Evolutionary conservation across 768 basidiomycete species (phyloP), one percentile per base, ranked within the genome.

Genomic region (Rhizopogon rudus): DNA sequence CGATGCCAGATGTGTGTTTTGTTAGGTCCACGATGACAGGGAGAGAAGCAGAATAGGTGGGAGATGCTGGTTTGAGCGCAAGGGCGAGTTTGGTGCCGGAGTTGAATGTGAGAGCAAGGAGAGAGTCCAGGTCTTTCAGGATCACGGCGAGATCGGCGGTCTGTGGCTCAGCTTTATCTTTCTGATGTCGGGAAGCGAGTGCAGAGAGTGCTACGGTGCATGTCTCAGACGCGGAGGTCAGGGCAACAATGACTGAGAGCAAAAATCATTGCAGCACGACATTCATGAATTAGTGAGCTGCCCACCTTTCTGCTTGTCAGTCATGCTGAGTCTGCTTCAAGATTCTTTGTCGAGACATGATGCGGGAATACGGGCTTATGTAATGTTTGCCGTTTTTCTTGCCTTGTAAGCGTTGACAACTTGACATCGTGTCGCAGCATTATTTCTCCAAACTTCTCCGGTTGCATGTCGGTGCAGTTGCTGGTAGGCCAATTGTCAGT

Each of bases 41-140:
- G 12, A 80, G 61, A 12, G 82, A 72, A 1, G 85, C 80, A 3
- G 73, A 63, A 61, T 81, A 78, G 5, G 82, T 71, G 1, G 82
- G 82, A 0, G 75, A 71, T 3, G 80, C 67, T 5, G 86, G 83
- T 42, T 84, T 87, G 50, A 87, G 74, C 1, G 79, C 74, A 35
- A 90, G 76, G 4, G 87, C 74, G 25, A 87, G 66, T 62, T 85
- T 88, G 17, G 86, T 88, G 5, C 79, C 71, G 31, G 77, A 69
- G 20, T 72, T 67, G 65, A 85, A 73, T n/a, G 88, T 63, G 58
- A 87, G 74, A 5, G 81, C 72, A 44, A 88, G 73, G 37, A 88
- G 69, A 2, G 82, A 77, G 20, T 82, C 55, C 16, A 85, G 67
- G 63, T 90, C 88, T 35, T 75, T 74, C 59, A 74, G 78, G 44